phyloP scores from a whole-genome alignment of 768 basidiomycete genomes.

The Leccinum aurantiacum region DNA sequence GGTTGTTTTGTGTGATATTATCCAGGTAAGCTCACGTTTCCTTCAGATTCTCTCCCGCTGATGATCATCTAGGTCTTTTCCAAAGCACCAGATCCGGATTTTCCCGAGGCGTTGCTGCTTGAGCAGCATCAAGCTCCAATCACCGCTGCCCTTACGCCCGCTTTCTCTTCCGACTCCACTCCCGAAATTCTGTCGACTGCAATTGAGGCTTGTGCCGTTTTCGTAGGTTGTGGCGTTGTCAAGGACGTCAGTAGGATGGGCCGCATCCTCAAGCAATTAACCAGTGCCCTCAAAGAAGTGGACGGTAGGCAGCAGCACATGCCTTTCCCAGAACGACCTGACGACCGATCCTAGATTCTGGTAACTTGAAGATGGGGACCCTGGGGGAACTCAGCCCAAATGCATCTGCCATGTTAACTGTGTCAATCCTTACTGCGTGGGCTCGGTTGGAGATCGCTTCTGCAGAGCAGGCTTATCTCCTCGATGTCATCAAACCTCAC shows the following conservation, averaged over 20 bases:
- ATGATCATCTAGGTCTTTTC: conserved; percentile 71
- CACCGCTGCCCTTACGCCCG: conserved; percentile 94
- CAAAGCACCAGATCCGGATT: conserved; percentile 85
- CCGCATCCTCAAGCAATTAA: conserved; percentile 86
- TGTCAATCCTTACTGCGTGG: conserved; percentile 94
- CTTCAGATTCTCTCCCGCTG: conserved; percentile 2
- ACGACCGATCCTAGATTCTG: conserved; percentile 57
- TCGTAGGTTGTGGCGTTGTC: conserved; percentile 92
- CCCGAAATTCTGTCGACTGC: conserved; percentile 94
- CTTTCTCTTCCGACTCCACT: conserved; percentile 92
- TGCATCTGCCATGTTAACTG: conserved; percentile 90
- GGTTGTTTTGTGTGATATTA: conserved; percentile 86
- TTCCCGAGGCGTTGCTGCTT: conserved; percentile 82
- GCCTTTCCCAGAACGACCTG: neutral
- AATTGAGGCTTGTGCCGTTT: conserved; percentile 90
- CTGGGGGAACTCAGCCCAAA: conserved; percentile 88
- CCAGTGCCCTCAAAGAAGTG: conserved; percentile 83
- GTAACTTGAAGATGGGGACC: conserved; percentile 83
- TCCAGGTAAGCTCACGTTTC: conserved; percentile 57
- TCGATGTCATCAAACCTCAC: conserved; percentile 81
- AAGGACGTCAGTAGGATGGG: conserved; percentile 92
- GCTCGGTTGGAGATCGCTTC: conserved; percentile 87
- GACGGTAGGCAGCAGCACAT: conserved; percentile 54
- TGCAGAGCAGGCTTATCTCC: conserved; percentile 68
- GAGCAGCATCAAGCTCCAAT: conserved; percentile 99